phyloP scores from a whole-genome alignment of 2,329 filamentous ascomycete species.

The Scedosporium apiospermum region DNA sequence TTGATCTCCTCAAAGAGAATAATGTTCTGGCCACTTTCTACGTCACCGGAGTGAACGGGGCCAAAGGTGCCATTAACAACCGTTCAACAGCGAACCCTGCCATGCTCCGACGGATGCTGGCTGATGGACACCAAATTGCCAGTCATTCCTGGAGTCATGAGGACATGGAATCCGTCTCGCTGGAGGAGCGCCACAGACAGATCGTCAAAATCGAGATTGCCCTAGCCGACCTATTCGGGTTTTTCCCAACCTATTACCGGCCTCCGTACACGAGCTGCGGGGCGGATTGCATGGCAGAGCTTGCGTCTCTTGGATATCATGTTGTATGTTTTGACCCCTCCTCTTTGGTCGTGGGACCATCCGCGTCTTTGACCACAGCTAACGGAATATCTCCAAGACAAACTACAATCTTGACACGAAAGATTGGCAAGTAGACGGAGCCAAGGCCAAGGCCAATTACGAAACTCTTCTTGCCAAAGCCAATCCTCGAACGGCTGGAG shows the following conservation, averaged over 20 bases:
- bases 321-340: slow-evolving; percentile 22
- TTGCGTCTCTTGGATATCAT: slow-evolving; percentile 40
- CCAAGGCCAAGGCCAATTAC: slow-evolving; percentile 39
- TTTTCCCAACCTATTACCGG: slow-evolving; percentile 33
- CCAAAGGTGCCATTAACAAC: slow-evolving; percentile 35
- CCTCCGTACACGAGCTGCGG: slow-evolving; percentile 35
- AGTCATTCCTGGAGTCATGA: slow-evolving; percentile 42
- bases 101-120: slow-evolving; percentile 34
- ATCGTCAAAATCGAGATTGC: slow-evolving; percentile 36
- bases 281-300: slow-evolving; percentile 19
- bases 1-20: slow-evolving; percentile 25
- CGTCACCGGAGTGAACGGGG: slow-evolving; percentile 24
- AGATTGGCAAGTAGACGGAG: slow-evolving; percentile 44
- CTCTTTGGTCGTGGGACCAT: neutral
- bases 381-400: neutral
- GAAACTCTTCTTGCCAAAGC: slow-evolving; percentile 30
- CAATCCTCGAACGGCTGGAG: slow-evolving; percentile 22
- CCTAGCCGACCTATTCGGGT: slow-evolving; percentile 30
- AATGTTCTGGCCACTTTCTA: slow-evolving; percentile 28
- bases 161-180: slow-evolving; percentile 26
- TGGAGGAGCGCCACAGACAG: slow-evolving; percentile 23
- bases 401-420: slow-evolving; percentile 52
- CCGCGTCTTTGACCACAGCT: neutral
- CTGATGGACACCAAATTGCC: slow-evolving; percentile 50
- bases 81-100: slow-evolving; percentile 17